Evolutionary conservation across 768 basidiomycete genomes (phyloP), one percentile per base, ranked within the genome.

Genomic region (Tephrocybe sp.): DNA sequence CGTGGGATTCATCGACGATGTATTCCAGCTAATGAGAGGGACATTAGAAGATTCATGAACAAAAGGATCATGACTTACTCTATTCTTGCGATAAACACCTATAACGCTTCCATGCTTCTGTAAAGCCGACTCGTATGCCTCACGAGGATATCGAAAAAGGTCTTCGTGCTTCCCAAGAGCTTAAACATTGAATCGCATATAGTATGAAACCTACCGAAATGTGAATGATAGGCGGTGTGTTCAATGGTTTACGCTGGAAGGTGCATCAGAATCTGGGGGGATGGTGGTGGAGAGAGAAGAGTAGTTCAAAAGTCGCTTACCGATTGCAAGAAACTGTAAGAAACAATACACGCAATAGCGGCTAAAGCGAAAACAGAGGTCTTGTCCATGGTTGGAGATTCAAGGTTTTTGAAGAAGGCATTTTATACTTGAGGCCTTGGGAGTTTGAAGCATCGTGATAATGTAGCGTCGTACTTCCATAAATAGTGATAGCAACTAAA

Each of bases 51-150:
- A 12, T 12, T 21, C 18, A 9, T n/a, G 2, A 26, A 12, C 7
- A 25, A 2, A 41, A 0, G 26, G 9, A 9, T 18, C 1, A 28
- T 4, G 5, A n/a, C 39, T 32, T 30, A 45, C 49, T 25, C 49
- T 32, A 16, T 51, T 51, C 22, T 51, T 51, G 43, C 49, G 49
- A 35, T 40, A 34, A 8, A 51, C 49, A 8, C 49, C 43, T 9
- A 51, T 51, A 13, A 51, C 28, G 16, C 42, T 44, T 1, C 49
- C 49, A 21, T 51, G 9, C 27, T 40, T n/a, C 37, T 34, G 16
- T 22, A 51, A 45, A 21, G 49, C 49, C 4, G 37, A 30, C 8
- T 44, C 36, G 22, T 51, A 51, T 28, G 49, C 49, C 28, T 51
- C 8, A 9, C 43, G 49, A 18, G 49, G 49, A 13, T 51, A 44